Evolutionary conservation across 1,284 basidiomycete species (phyloP), one percentile per base, ranked within the genome.

Genomic region (Boletus smithii): DNA sequence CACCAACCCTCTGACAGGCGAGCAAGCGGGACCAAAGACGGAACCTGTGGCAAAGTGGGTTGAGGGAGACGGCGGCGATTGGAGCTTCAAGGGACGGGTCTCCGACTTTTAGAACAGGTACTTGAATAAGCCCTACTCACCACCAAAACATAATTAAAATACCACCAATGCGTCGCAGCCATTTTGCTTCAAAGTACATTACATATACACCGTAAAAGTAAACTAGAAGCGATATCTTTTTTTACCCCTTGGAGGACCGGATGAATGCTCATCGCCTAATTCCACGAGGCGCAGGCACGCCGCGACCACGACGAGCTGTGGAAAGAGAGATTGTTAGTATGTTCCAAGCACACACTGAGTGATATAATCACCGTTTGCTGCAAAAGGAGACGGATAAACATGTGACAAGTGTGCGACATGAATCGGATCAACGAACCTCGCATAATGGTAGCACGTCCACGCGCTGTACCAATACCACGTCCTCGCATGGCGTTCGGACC

Each of bases 401-500:
- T 34, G 38, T 46, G 34, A 32, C 6, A 42, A 20, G 30, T 45
- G n/a, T n/a, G n/a, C 0, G 4, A 14, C 16, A 38, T 54, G 31
- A 50, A 51, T 44, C 20, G 30, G 38, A 54, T 46, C 35, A 47
- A 74, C 80, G 59, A 56, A 88, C 88, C 93, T 69, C 92, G 77
- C 87, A 94, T 91, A 60, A 95, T 95, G n/a, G 93, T 95, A 29
- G 93, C 93, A 67, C 93, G 85, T 68, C 92, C 92, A 80, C 92
- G 88, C 48, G 93, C 93, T 61, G 94, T 97, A 66, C 97, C 97
- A 66, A 99, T 99, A 84, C 97, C 97, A 57, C 95, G 81, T 62
- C 97, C 97, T 62, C 91, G 89, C 94, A 99, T 97, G 32, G 94
- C 95, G 67, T 98, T 97, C 14, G 95, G 93, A 39, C 95, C 95